Percentiles rank a stretch among this genome's conserved stretches.
Conservation (phyloP, 2,329 filamentous ascomycete genomes). For the Karstenula rhodostoma region DNA sequence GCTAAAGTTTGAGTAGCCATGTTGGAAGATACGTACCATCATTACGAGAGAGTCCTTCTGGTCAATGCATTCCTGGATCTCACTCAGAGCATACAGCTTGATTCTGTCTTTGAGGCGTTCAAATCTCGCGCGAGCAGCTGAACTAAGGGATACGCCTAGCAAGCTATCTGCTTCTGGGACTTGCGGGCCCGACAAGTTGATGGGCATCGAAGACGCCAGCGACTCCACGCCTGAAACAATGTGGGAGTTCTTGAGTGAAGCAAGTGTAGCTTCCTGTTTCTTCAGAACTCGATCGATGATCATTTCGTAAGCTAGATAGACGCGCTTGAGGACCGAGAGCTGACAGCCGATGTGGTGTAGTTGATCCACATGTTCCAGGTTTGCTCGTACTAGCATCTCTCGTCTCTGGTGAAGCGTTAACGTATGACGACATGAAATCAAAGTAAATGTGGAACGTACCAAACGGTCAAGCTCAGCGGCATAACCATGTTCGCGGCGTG, state of each 20-base stretch:
- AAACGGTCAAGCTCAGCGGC: constrained; percentile 59
- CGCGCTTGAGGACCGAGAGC: constrained; percentile 66
- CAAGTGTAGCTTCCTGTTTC: constrained; percentile 53
- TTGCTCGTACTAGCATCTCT: constrained; percentile 63
- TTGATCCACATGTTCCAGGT: constrained; percentile 57
- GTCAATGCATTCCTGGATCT: constrained; percentile 69
- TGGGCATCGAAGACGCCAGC: constrained; percentile 34
- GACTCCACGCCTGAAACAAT: constrained; percentile 46
- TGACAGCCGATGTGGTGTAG: constrained; percentile 69
- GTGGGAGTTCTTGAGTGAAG: constrained; percentile 55
- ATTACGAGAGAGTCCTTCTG: constrained; percentile 76
- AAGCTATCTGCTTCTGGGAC: constrained; percentile 49
- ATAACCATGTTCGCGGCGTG: constrained; percentile 56
- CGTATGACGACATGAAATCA: neutral
- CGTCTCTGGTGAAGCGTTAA: constrained; percentile 48
- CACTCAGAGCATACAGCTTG: constrained; percentile 67
- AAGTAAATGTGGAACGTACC: constrained; percentile 41
- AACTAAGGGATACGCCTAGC: constrained; percentile 56
- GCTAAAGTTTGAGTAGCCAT: neutral
- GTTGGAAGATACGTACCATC: constrained; percentile 60
- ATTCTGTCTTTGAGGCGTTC: constrained; percentile 67
- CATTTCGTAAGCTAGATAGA: constrained; percentile 68
- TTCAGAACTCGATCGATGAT: constrained; percentile 67
- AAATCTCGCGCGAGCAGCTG: constrained; percentile 65
- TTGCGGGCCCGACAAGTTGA: constrained; percentile 26